Percentiles rank a stretch among this genome's conserved stretches.
Conservation (phyloP, 2,329 filamentous ascomycete genomes). For the Alternaria atra region DNA sequence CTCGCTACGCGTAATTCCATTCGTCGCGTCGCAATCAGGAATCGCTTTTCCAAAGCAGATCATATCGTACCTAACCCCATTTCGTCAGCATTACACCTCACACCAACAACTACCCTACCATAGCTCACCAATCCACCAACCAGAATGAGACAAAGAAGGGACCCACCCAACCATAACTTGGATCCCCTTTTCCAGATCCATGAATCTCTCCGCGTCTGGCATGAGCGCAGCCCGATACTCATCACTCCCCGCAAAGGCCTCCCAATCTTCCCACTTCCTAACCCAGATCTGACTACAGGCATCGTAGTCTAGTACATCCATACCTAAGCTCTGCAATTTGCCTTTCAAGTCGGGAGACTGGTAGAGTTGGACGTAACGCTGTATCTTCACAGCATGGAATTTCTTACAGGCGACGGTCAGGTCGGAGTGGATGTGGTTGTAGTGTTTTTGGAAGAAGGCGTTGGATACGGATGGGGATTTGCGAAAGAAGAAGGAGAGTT, state of each 20-base stretch:
- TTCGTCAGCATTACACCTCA: not conserved
- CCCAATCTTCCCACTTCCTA: slow-evolving; percentile 35
- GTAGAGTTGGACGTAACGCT: no score
- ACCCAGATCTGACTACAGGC: slow-evolving; percentile 38
- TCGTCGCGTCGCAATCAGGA: slow-evolving; percentile 32
- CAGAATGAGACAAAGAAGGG: no score
- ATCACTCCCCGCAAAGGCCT: slow-evolving; percentile 28
- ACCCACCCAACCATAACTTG: slow-evolving; percentile 40
- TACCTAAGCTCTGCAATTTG: not conserved
- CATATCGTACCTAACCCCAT: slow-evolving; percentile 25
- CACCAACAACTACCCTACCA: no score
- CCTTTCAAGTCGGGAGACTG: not conserved
- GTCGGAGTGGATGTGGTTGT: no score
- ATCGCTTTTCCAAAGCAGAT: slow-evolving; percentile 39
- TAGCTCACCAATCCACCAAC: no score
- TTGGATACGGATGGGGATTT: not conserved
- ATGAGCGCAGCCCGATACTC: slow-evolving; percentile 33
- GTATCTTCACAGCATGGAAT: no score
- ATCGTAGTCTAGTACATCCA: slow-evolving; percentile 27
- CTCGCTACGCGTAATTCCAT: slow-evolving; percentile 27
- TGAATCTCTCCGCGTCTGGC: slow-evolving; percentile 40
- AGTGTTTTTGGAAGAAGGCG: no score
- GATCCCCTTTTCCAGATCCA: slow-evolving; percentile 34
- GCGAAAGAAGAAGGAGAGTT: not conserved
- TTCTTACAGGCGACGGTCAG: no score